Conservation (phyloP, 2,329 filamentous ascomycete species). For the Colletotrichum sp. region DNA sequence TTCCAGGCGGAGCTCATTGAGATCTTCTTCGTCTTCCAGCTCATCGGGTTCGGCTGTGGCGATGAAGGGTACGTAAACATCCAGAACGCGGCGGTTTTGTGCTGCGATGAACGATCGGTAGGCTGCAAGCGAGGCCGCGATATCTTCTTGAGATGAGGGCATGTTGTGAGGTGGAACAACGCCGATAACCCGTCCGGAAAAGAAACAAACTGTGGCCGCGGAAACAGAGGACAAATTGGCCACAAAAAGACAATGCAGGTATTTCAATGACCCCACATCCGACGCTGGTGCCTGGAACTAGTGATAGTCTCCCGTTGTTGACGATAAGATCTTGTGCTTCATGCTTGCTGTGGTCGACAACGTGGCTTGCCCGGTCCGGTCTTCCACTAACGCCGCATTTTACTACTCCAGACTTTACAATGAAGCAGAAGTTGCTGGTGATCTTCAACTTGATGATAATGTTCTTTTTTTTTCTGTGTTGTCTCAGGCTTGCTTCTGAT, state of each 20-base stretch:
- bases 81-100: neutral
- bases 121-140: neutral
- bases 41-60: neutral
- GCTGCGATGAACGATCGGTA: neutral
- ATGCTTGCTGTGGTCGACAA: neutral
- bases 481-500: neutral
- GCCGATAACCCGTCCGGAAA: neutral
- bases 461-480: neutral
- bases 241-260: neutral
- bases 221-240: neutral
- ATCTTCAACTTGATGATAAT: neutral
- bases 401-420: neutral
- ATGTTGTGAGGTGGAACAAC: neutral
- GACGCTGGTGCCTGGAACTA: neutral
- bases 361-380: neutral
- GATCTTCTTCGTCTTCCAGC: neutral
- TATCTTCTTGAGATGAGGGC: neutral
- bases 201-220: neutral
- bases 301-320: neutral
- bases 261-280: neutral
- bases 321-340: neutral
- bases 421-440: neutral
- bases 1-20: neutral
- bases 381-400: neutral
- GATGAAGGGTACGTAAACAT: neutral